Percentiles rank a stretch among this genome's conserved stretches.
These are phyloP conservation scores for Backusella mclennaniae DNA, from an alignment of 192 early-diverging fungal genomes.

Conservation along the genomic window DNA sequence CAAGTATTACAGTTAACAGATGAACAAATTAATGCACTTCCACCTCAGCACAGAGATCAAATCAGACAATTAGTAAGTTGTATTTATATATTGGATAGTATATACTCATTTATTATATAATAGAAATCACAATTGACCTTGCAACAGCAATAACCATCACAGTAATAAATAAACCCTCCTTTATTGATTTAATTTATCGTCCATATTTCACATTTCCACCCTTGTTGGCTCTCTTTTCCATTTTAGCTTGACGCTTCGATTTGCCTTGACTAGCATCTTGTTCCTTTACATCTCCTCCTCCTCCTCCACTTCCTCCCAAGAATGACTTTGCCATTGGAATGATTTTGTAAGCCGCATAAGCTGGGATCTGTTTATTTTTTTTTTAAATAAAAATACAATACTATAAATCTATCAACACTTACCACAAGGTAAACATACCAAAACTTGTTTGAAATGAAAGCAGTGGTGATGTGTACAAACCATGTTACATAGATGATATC, in stretches of 20 bases:
- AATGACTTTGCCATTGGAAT: conserved; percentile 44
- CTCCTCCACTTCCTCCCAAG: conserved; percentile 23
- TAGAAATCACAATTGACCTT: conserved; percentile 24
- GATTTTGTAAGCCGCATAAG: conserved; percentile 56
- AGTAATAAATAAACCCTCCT: neutral
- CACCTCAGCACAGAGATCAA: conserved; percentile 73
- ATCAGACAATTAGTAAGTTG: conserved; percentile 59
- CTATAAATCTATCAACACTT: conserved; percentile 9
- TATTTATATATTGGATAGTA: neutral
- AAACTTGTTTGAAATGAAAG: conserved; percentile 53
- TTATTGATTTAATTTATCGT: conserved; percentile 23
- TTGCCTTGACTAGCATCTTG: conserved; percentile 23
- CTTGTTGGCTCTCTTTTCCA: conserved; percentile 50
- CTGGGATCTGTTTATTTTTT: conserved; percentile 45
- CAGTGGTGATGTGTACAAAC: conserved; percentile 68
- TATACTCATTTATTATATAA: neutral
- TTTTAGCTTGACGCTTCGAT: conserved; percentile 52
- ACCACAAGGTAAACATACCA: conserved; percentile 52
- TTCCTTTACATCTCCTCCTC: neutral
- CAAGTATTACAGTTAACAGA: conserved; percentile 81
- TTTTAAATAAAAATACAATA: neutral
- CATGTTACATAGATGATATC: conserved; percentile 85
- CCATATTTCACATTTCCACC: conserved; percentile 43
- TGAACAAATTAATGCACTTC: conserved; percentile 77
- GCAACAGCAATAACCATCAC: conserved; percentile 9